phyloP scores from a whole-genome alignment of 768 basidiomycete species.

The Roridomyces roridus region DNA sequence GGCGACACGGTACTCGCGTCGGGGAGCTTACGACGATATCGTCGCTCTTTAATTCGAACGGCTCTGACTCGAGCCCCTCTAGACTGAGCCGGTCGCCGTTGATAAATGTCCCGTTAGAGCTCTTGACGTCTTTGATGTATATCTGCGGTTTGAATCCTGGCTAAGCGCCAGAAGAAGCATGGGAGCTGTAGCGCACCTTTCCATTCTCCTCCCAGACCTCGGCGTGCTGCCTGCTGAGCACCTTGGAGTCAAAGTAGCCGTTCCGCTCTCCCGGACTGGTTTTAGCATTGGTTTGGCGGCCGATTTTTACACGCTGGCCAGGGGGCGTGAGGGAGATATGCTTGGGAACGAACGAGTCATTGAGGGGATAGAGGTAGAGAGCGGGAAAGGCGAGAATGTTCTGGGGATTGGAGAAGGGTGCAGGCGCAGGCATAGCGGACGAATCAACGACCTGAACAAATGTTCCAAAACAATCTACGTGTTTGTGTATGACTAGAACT shows the following conservation, averaged over 20 bases:
- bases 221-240: slow-evolving; percentile 92
- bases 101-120: slow-evolving; percentile 98
- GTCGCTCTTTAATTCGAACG: slow-evolving; percentile 92
- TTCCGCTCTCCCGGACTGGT: slow-evolving; percentile 92
- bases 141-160: slow-evolving; percentile 69
- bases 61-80: slow-evolving; percentile 91
- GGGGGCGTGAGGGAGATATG: slow-evolving; percentile 77
- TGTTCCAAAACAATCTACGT: too few relatives aligned
- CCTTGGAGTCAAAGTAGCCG: slow-evolving; percentile 96
- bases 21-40: slow-evolving; percentile 83
- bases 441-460: too few relatives aligned
- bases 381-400: slow-evolving; percentile 32
- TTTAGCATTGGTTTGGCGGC: slow-evolving; percentile 94
- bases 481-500: too few relatives aligned
- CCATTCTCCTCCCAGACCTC: slow-evolving; percentile 96
- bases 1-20: slow-evolving; percentile 3
- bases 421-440: slow-evolving; percentile 19
- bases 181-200: slow-evolving; percentile 60
- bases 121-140: slow-evolving; percentile 98
- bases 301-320: slow-evolving; percentile 84
- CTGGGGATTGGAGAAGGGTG: slow-evolving; percentile 20
- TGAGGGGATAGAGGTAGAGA: slow-evolving; percentile 86
- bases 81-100: slow-evolving; percentile 91
- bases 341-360: slow-evolving; percentile 94
- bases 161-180: slow-evolving; percentile 23